Evolutionary conservation across 805 yeast species (phyloP), one percentile per base, ranked within the genome.

Genomic region (Sugiyamaella qingdaonensis): DNA sequence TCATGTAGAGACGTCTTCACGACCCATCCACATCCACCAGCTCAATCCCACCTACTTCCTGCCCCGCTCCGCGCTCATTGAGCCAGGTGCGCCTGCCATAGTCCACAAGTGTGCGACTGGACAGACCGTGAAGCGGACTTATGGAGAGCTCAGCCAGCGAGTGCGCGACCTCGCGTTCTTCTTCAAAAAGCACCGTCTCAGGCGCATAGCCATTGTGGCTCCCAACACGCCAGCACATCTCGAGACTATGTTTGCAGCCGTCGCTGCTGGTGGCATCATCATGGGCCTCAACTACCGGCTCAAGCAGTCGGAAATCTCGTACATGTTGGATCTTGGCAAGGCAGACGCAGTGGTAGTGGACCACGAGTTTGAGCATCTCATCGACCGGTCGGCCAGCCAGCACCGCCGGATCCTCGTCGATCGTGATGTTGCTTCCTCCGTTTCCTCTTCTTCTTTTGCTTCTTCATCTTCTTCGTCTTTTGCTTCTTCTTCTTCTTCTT

Each of bases 221-320:
- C 62, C 71, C 16, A 68, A 68, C 54, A 68, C 71, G 13, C 72
- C 72, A 0, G 69, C 70, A 45, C 70, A 66, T 42, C 61, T 68
- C 19, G 71, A 68, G 47, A 58, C 68, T 29, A 61, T 68, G 60
- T 68, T 55, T 53, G 72, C 65, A 1, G 67, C 65, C 32, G 63
- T 62, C 8, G 71, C 69, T 5, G 52, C 68, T 4, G 72, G 71
- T 11, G 66, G 66, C 11, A 59, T 65, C 35, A 64, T 62, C 18
- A 61, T 69, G 54, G 68, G 71, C 10, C 61, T 68, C 56, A 68
- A 68, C 57, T 68, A 68, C 58, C 54, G 72, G 11, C 61, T 68
- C 31, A 59, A 64, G 16, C 54, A 63, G 37, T 36, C 50, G 18
- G 72, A 68, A 52, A 64, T 68, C 54, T 59, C 56, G 32, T 62